Percentiles rank a stretch among this genome's conserved stretches.
Evolutionary conservation across 208 protist species (phyloP).

Genomic region (Acanthamoeba healyi): DNA sequence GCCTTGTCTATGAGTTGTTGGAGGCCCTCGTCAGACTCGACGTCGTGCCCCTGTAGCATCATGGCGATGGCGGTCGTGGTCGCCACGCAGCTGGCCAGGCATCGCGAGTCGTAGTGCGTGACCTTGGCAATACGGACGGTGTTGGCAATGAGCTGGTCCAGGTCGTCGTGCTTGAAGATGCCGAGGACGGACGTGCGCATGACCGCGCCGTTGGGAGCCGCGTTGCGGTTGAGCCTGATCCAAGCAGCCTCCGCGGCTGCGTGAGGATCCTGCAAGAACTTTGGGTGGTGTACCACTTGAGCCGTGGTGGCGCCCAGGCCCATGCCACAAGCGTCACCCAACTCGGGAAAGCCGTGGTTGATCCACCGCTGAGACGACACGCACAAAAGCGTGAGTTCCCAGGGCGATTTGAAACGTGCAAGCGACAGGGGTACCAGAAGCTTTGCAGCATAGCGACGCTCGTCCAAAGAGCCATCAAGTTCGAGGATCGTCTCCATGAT

Average conservation of each 20-base stretch:
- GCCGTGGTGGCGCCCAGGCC: conserved; percentile 80
- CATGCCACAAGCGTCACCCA: conserved; percentile 82
- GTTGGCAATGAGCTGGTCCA: conserved; percentile 74
- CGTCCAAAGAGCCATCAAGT: conserved; percentile 70
- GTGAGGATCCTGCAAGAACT: conserved; percentile 75
- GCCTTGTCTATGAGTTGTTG: conserved; percentile 67
- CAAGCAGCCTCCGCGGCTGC: conserved; percentile 67
- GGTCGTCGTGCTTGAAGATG: conserved; percentile 41
- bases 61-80: conserved; percentile 43
- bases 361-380: conserved; percentile 70
- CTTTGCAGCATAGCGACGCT: neutral
- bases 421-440: neutral
- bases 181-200: conserved; percentile 86
- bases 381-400: no score
- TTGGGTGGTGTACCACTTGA: neutral
- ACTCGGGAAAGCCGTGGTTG: conserved; percentile 81
- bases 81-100: conserved; percentile 73
- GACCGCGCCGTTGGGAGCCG: conserved; percentile 83
- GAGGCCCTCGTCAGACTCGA: conserved; percentile 3
- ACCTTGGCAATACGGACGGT: conserved; percentile 71
- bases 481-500: conserved; percentile 81
- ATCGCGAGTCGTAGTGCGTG: conserved; percentile 86
- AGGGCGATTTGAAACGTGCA: no score
- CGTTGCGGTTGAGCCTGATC: conserved; percentile 35
- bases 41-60: conserved; percentile 74